Conservation (phyloP, 768 basidiomycete genomes). For the Hypholoma sublateritium region DNA sequence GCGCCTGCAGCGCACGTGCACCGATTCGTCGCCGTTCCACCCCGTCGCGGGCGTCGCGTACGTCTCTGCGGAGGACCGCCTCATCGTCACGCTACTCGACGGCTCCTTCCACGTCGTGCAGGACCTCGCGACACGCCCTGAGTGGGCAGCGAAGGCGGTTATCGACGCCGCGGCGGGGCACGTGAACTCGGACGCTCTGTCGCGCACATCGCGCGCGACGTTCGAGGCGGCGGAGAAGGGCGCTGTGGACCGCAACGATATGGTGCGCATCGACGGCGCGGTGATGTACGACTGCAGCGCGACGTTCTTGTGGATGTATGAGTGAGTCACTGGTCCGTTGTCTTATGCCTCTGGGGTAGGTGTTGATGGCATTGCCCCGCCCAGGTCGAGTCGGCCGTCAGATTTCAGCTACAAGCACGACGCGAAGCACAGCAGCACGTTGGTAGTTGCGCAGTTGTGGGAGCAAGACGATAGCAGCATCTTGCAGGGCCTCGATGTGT, state of each 20-base stretch:
- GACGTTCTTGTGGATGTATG: conserved; percentile 69
- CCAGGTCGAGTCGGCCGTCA: conserved; percentile 57
- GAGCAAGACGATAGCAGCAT: conserved; percentile 31
- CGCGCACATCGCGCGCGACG: conserved; percentile 45
- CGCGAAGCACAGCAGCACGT: conserved; percentile 54
- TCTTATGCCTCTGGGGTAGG: neutral
- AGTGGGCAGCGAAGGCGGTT: conserved; percentile 25
- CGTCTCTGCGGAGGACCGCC: conserved; percentile 43
- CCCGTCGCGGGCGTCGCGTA: conserved; percentile 63
- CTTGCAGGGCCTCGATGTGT: conserved; percentile 30
- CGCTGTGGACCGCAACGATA: conserved; percentile 41
- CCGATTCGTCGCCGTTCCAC: conserved; percentile 59
- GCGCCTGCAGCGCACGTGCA: conserved; percentile 47
- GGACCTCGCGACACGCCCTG: conserved; percentile 47
- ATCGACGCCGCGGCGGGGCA: conserved; percentile 10
- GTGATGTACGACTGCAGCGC: conserved; percentile 55
- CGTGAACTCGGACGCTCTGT: conserved; percentile 43
- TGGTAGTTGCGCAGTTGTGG: conserved; percentile 62
- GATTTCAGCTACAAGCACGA: conserved; percentile 72
- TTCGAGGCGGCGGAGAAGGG: conserved; percentile 50
- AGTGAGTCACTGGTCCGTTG: conserved; percentile 44
- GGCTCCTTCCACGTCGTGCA: conserved; percentile 69
- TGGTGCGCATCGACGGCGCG: conserved; percentile 61
- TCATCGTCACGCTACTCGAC: conserved; percentile 64
- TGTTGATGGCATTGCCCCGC: conserved; percentile 2